Conservation (phyloP, 2,329 filamentous ascomycete genomes). For the Talaromyces islandicus region DNA sequence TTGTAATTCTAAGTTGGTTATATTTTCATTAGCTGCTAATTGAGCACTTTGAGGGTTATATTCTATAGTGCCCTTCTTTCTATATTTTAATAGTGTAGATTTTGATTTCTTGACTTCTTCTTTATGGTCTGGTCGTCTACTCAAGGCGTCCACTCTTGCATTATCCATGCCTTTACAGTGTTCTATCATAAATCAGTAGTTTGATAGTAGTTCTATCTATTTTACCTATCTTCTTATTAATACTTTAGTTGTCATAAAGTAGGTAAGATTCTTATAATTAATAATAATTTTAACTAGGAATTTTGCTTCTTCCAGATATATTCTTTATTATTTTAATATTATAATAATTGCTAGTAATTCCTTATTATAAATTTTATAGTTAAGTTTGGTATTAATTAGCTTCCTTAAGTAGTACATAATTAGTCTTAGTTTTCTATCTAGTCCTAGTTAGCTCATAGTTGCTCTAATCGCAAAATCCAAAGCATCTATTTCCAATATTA, state of each 20-base stretch:
- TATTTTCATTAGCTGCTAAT: neutral
- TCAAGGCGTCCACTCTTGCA: neutral
- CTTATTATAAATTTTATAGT: constrained; percentile 9
- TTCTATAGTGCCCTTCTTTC: neutral
- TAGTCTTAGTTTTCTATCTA: neutral
- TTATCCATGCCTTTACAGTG: neutral
- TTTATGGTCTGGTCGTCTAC: neutral
- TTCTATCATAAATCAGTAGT: neutral
- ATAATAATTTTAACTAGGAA: neutral
- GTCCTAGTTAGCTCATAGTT: neutral
- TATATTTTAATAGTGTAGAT: neutral
- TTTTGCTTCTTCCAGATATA: constrained; percentile 3
- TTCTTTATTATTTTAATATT: constrained; percentile 1
- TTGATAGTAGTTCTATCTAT: neutral
- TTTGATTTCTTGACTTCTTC: neutral
- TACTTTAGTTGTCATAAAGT: neutral
- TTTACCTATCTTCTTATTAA: neutral
- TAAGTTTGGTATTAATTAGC: neutral
- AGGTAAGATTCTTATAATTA: constrained; percentile 6
- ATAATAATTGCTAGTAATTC: constrained; percentile 5
- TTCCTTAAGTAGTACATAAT: constrained; percentile 9
- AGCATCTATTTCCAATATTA: neutral
- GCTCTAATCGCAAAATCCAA: neutral
- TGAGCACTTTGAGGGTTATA: neutral
- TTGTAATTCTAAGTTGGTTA: neutral